Base-by-base conservation (phyloP, 2,329 filamentous ascomycete genomes). In the Didymella lethalis region DNA sequence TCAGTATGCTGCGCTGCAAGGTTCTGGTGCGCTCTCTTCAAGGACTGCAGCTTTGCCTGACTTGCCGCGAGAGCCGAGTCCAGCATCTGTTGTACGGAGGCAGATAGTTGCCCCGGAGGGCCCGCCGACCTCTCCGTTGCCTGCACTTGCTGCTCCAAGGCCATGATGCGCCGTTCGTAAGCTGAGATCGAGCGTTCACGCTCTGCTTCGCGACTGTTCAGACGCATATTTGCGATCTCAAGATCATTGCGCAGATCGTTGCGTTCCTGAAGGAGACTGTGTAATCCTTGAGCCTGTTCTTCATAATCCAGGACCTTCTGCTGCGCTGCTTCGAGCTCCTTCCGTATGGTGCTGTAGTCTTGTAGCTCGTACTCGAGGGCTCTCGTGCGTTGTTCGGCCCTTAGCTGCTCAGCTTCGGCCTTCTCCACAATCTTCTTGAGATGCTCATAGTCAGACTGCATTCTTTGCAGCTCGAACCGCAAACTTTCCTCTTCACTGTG, bases 351-450 rank as follows among this genome's bases (percentile, higher is more conserved):
- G 59, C 88, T 85, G 32, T 84, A 79, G 66, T 92, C 87, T 44
- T 84, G 84, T 41, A 86, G 85, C 68, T 92, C 88, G 54, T 85
- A 85, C 46, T 87, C 84, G 2, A 76, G 65, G 4, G 75, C 73
- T 32, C 86, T 83, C 61, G 91, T 82, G 20, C 84, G 83, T 16
- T 83, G 81, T n/a, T 85, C 84, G 11, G 75, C 74, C 32, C 69
- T 72, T 29, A 75, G 56, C 68, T 91, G 89, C 59, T 87, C 86
- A 6, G 88, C 86, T 75, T 95, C 91, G 0, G 85, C 86, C 31
- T 87, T 85, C 36, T 89, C 86, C 0, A 94, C 82, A 4, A 92
- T 80, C 62, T 84, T 82, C 47, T 86, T 85, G 18, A 95, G 80
- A 57, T 87, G 86, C 18, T 88, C 85, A 41, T 83, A 83, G 66